Base-by-base conservation (phyloP, 176 grass and related monocot species). In the Thinopyrum elongatum region DNA sequence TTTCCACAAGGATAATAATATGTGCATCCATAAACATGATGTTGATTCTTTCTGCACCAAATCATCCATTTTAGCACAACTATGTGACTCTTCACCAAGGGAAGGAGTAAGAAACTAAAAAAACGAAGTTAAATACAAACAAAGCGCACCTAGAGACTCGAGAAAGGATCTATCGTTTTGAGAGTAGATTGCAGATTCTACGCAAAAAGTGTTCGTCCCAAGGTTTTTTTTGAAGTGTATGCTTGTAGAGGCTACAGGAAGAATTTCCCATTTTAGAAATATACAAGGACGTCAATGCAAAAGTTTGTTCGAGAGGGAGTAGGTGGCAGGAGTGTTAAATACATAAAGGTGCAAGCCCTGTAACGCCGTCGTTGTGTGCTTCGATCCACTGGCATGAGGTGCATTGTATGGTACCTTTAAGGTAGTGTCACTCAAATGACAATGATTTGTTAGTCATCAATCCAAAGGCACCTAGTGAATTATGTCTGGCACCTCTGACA, bases 281-380 rank as follows among this genome's bases (percentile, higher is more conserved):
- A 19, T 0, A 3, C 0, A 31, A n/a, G 53, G 55, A 0, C 1
- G 1, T 29, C 0, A 8, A 0, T 15, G 73, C 33, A 62, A 83
- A 88, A 63, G 7, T 3, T 29, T 0, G 8, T 29, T 19, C 1
- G 19, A 44, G 0, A 19, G 17, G 14, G 15, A 36, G 15, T 28
- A 22, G 4, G 19, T 62, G 26, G 69, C 22, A 65, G 0, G 28
- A 22, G 74, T 29, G 74, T 38, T 79, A 72, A 71, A 84, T 27
- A 61, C 61, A 85, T 81, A 85, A 89, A 89, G 67, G 78, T 4
- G n/a, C 49, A n/a, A 35, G 34, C 21, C 60, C 8, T 86, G 84
- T 90, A 86, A 90, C 88, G 79, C 65, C 73, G 14, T 55, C 74
- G 74, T 86, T 86, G 15, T 55, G 42, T 74, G 23, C 39, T 47